phyloP scores from a whole-genome alignment of 148 eudicot genomes.

The Gaultheria prostrata region DNA sequence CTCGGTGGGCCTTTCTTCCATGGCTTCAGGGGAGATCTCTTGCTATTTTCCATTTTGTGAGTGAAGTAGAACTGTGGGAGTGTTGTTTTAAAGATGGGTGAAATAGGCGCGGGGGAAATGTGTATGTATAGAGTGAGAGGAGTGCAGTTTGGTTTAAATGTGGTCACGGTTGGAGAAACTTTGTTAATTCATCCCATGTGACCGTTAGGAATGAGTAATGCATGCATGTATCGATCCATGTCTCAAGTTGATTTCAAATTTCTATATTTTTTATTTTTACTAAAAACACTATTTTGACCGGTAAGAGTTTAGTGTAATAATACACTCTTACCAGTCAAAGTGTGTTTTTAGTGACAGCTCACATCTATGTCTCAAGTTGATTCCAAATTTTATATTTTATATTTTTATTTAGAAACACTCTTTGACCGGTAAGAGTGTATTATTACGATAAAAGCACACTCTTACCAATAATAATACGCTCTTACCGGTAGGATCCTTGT shows the following conservation, averaged over 20 bases:
- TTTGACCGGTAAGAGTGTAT: no score
- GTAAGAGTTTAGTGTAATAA: no score
- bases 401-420: no score
- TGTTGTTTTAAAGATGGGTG: conserved; percentile 6
- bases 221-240: background rate
- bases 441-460: no score
- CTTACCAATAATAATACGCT: no score
- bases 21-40: conserved; percentile 56
- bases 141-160: conserved; percentile 49
- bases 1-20: conserved; percentile 96
- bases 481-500: no score
- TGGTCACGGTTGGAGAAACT: conserved; percentile 58
- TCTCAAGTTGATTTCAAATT: no score
- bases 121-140: conserved; percentile 34
- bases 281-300: no score
- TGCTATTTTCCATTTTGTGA: conserved; percentile 51
- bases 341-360: no score
- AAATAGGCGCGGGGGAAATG: conserved; percentile 34
- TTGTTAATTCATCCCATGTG: conserved; percentile 46
- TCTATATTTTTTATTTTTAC: background rate
- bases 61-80: background rate
- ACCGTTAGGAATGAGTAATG: conserved; percentile 44
- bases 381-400: no score
- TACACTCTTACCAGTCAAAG: no score
- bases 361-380: no score